Evolutionary conservation across 1,284 basidiomycete species (phyloP), one percentile per base, ranked within the genome.

Genomic region (Ceraceosorus bombacis): DNA sequence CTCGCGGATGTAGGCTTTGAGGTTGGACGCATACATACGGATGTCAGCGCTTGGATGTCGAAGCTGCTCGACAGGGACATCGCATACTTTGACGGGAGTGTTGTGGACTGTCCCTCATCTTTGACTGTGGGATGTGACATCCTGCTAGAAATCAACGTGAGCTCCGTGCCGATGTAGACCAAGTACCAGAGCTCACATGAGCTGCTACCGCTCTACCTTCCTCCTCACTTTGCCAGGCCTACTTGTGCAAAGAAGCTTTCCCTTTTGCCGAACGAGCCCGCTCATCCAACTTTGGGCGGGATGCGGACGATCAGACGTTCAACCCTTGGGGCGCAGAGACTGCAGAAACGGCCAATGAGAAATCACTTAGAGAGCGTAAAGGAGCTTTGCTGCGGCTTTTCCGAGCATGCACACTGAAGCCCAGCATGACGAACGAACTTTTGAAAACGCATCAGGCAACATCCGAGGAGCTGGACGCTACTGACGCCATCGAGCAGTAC

Each of bases 281-380:
- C 27, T 57, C 55, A 4, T 57, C 51, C n/a, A 39, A n/a, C 40
- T 17, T 36, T 13, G 55, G 15, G n/a, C 48, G 13, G 1, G 43
- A 53, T 5, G 17, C 49, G 27, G 27, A 46, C 10, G 43, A 46
- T 15, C 43, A 10, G 10, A 15, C 10, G 10, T 46, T 43, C 12
- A 41, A 15, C 17, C 27, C 13, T 1, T 57, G 56, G 56, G 48
- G 56, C 39, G 59, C 65, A 13, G 87, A 89, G 76, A 86, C 86
- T 0, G 80, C 84, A 53, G 90, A 92, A 72, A 90, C 87, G 0
- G 79, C 81, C 2, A 82, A 85, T 58, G 90, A 93, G 78, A 84
- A 85, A 64, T 78, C 78, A 13, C 80, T 93, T n/a, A 82, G 88
- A 41, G 85, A 87, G 72, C 82, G 90, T 41, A 92, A 91, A 72